Conservation (phyloP, 1,284 basidiomycete species). For the Meira nashicola region DNA sequence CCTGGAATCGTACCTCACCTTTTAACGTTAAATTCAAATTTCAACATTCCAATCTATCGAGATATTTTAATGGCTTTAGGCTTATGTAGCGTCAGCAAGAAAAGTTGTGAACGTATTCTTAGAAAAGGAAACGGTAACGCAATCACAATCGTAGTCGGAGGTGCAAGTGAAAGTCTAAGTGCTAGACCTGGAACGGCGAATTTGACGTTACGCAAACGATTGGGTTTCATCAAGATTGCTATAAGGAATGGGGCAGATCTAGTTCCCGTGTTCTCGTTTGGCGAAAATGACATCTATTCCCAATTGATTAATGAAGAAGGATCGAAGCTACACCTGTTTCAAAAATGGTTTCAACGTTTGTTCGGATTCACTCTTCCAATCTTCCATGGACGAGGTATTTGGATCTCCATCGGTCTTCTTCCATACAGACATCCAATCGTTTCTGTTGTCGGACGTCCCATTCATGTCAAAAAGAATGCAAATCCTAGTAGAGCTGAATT, state of each 20-base stretch:
- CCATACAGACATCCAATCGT: conserved; percentile 92
- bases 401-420: conserved; percentile 74
- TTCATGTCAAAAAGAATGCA: conserved; percentile 70
- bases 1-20: conserved; percentile 90
- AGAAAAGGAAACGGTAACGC: conserved; percentile 57
- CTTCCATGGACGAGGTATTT: conserved; percentile 72
- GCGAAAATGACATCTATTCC: conserved; percentile 97
- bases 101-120: conserved; percentile 85
- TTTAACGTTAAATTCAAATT: conserved; percentile 79
- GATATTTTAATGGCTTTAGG: conserved; percentile 73
- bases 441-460: conserved; percentile 82
- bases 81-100: conserved; percentile 83
- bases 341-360: conserved; percentile 53
- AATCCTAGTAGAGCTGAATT: conserved; percentile 78
- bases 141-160: conserved; percentile 93
- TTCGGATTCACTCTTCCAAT: conserved; percentile 96
- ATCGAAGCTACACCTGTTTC: conserved; percentile 67
- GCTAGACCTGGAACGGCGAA: conserved; percentile 93
- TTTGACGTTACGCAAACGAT: conserved; percentile 67
- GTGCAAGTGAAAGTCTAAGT: conserved; percentile 86
- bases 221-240: conserved; percentile 94
- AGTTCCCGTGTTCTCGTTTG: conserved; percentile 61
- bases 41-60: conserved; percentile 85
- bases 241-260: conserved; percentile 75
- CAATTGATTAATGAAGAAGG: conserved; percentile 93